Percentiles rank a stretch among this genome's conserved stretches.
These are phyloP conservation scores for Boletus vermiculosoides DNA, from an alignment of 768 basidiomycete genomes.

Conservation along the genomic window DNA sequence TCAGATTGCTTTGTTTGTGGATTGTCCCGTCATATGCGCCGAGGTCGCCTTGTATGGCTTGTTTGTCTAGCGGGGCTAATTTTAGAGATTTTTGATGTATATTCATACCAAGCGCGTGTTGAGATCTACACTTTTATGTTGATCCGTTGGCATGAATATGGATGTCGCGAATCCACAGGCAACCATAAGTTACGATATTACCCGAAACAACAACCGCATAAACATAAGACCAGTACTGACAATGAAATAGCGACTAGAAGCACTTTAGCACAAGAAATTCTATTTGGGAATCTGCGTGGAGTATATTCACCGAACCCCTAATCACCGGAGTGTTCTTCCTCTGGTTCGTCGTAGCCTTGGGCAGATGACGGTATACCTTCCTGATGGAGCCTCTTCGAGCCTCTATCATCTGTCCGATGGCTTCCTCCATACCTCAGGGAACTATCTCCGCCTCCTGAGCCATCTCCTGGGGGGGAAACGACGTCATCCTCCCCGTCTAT, in stretches of 20 bases:
- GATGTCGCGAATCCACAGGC: slow-evolving; percentile 10
- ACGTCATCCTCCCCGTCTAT: slow-evolving; percentile 54
- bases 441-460: slow-evolving; percentile 30
- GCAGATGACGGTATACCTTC: slow-evolving; percentile 33
- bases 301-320: slow-evolving; percentile 29
- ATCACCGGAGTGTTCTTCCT: slow-evolving; percentile 33
- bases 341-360: slow-evolving; percentile 31
- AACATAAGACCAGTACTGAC: slow-evolving; percentile 19
- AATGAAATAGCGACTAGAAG: slow-evolving; percentile 17
- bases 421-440: slow-evolving; percentile 36
- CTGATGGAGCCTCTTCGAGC: slow-evolving; percentile 59
- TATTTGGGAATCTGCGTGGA: slow-evolving; percentile 28
- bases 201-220: slow-evolving; percentile 19
- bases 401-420: slow-evolving; percentile 49
- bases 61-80: slow-evolving; percentile 12
- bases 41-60: slow-evolving; percentile 26
- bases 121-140: slow-evolving; percentile 32
- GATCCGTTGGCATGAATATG: slow-evolving; percentile 25
- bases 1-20: slow-evolving; percentile 19
- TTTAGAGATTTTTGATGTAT: slow-evolving; percentile 20
- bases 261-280: slow-evolving; percentile 35
- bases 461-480: slow-evolving; percentile 30
- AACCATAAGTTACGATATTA: slow-evolving; percentile 20
- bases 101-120: slow-evolving; percentile 5
- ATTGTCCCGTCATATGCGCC: slow-evolving; percentile 15